Conservation (phyloP, 306 rosid species). For the Acacia crassicarpa region DNA sequence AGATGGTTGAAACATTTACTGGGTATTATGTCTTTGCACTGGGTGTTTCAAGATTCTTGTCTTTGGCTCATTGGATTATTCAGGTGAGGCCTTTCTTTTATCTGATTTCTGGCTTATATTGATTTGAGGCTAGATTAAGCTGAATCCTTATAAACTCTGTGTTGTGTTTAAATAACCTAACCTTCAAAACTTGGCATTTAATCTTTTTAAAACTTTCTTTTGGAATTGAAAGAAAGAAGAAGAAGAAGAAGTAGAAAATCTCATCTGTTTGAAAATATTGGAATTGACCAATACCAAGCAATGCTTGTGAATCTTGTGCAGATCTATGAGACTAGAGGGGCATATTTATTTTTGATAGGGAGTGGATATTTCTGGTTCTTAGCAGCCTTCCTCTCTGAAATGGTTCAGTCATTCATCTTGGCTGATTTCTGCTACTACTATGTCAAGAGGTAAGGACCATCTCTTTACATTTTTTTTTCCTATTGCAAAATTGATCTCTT, state of each 20-base stretch:
- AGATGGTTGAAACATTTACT: conserved; percentile 86
- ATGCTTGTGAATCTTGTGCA: conserved; percentile 28
- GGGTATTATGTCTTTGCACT: conserved; percentile 84
- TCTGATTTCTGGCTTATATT: background rate
- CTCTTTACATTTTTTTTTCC: background rate
- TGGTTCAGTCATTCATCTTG: conserved; percentile 75
- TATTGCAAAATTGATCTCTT: background rate
- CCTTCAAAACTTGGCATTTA: background rate
- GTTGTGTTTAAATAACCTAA: background rate
- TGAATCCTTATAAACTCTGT: background rate
- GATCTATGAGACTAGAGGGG: conserved; percentile 60
- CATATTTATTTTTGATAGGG: conserved; percentile 41
- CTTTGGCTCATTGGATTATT: conserved; percentile 72
- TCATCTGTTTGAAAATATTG: background rate
- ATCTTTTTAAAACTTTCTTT: background rate
- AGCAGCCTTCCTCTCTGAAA: conserved; percentile 52
- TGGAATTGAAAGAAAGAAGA: background rate
- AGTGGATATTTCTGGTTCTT: conserved; percentile 60
- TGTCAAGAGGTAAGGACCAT: conserved; percentile 50
- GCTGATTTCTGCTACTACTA: conserved; percentile 89
- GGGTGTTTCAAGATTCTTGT: conserved; percentile 76
- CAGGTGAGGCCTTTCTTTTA: conserved; percentile 41
- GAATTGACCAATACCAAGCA: background rate
- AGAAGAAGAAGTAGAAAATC: background rate
- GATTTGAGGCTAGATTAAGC: background rate